Evolutionary conservation across 768 basidiomycete genomes (phyloP), one percentile per base, ranked within the genome.

Genomic region (Hypsizygus marmoreus): DNA sequence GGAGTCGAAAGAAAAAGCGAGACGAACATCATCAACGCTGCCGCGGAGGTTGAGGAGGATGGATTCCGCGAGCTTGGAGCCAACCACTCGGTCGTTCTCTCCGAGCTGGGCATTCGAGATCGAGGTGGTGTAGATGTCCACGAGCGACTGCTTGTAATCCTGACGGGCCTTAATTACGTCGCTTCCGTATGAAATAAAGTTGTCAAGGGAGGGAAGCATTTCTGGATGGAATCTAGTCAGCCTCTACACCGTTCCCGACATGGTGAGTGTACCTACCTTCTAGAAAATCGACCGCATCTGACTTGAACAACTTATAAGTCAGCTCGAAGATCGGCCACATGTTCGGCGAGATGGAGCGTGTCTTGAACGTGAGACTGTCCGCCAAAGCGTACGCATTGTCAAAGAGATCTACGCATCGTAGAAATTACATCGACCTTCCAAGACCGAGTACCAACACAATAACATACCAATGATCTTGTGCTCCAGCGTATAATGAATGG

Each of bases 261-360:
- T 11, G 41, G 28, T 35, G 31, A 29, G 25, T 45, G 25, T 35
- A 65, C 75, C 43, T 40, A 86, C 91, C 91, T 55, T 93, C 89
- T 43, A 95, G 73, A 74, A 91, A 95, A 66, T 93, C 91, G 29
- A 87, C 69, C 12, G 89, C 91, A 24, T 90, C 87, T 12, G 77
- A 72, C 65, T 91, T 91, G 82, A 95, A 91, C 14, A 89, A 68
- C 38, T 76, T 75, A 66, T 91, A 92, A 0, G 88, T 93, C 52
- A 83, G 65, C 67, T 93, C 90, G 51, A 91, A 90, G 26, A 95
- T 75, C 8, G 81, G 84, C 93, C 92, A 95, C 86, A 95, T 86
- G 54, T 74, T 79, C 0, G 88, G 83, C 29, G 88, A 81, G 57
- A 95, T 84, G 43, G 75, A 63, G 50, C 82, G 80, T 45, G 86